Conservation (phyloP, 2,329 filamentous ascomycete genomes). For the Penicillium sp. region DNA sequence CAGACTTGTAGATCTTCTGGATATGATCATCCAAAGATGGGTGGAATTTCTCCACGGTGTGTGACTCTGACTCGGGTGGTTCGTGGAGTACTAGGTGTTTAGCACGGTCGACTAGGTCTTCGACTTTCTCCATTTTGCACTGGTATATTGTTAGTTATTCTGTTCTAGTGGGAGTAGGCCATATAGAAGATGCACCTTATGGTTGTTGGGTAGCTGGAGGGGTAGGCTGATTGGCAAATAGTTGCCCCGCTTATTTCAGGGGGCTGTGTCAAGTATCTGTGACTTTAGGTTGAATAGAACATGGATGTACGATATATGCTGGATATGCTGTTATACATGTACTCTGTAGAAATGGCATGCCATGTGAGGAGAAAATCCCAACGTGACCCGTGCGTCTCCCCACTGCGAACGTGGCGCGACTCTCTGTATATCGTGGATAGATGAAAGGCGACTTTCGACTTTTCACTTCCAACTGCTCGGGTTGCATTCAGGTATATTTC, state of each 20-base stretch:
- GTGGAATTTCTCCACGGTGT: conserved; percentile 22
- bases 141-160: not conserved
- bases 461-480: not conserved
- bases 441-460: not conserved
- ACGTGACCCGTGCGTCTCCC: conserved; percentile 5
- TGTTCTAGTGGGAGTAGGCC: not conserved
- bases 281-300: not conserved
- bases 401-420: conserved; percentile 5
- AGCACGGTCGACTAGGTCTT: conserved; percentile 15
- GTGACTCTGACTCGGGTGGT: not conserved
- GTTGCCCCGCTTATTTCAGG: conserved; percentile 1
- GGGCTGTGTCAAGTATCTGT: not conserved
- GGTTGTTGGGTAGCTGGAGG: not conserved
- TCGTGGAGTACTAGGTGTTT: conserved; percentile 13
- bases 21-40: conserved; percentile 28
- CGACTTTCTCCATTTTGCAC: conserved; percentile 15
- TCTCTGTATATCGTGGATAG: not conserved
- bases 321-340: no score
- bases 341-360: not conserved
- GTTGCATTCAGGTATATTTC: not conserved
- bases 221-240: not conserved
- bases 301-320: not conserved
- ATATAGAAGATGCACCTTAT: not conserved
- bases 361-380: not conserved
- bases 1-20: conserved; percentile 28